Conservation (phyloP, 768 basidiomycete genomes). For the Tricholoma hemisulphureum region DNA sequence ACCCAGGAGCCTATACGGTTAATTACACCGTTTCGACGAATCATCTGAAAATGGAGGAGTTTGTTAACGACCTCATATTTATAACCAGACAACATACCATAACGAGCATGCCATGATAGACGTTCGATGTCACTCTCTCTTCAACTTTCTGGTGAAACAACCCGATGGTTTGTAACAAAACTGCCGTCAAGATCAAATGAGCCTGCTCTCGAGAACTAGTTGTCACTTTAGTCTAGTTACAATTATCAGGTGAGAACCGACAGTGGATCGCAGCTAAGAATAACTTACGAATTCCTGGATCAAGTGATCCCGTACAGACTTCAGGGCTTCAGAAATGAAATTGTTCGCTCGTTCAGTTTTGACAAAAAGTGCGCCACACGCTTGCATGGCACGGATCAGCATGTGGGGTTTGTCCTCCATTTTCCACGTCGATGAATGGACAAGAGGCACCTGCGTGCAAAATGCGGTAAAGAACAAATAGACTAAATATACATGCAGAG, state of each 20-base stretch:
- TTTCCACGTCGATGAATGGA: conserved; percentile 56
- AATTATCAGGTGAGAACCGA: conserved; percentile 13
- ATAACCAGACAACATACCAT: conserved; percentile 39
- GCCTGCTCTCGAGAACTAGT: conserved; percentile 37
- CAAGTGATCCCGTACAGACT: conserved; percentile 45
- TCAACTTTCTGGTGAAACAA: conserved; percentile 50
- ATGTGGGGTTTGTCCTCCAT: conserved; percentile 47
- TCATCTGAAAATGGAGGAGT: conserved; percentile 35
- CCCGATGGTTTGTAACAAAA: conserved; percentile 58
- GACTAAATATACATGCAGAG: conserved; percentile 35
- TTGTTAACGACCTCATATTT: background rate
- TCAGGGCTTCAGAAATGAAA: conserved; percentile 48
- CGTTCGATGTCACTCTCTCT: conserved; percentile 46
- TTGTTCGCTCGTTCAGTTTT: conserved; percentile 45
- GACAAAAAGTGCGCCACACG: conserved; percentile 59
- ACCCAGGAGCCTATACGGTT: conserved; percentile 44
- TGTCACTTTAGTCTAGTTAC: conserved; percentile 37
- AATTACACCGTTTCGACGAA: conserved; percentile 46
- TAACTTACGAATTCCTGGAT: conserved; percentile 55
- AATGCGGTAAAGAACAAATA: conserved; percentile 56
- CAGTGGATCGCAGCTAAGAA: conserved; percentile 11
- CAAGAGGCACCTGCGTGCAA: conserved; percentile 51
- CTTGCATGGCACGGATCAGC: conserved; percentile 56
- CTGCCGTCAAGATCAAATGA: conserved; percentile 45
- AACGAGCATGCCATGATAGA: conserved; percentile 62